Percentiles rank a stretch among this genome's conserved stretches.
These are phyloP conservation scores for Niebla homalea DNA, from an alignment of 495 filamentous ascomycete genomes.

Conservation along the genomic window DNA sequence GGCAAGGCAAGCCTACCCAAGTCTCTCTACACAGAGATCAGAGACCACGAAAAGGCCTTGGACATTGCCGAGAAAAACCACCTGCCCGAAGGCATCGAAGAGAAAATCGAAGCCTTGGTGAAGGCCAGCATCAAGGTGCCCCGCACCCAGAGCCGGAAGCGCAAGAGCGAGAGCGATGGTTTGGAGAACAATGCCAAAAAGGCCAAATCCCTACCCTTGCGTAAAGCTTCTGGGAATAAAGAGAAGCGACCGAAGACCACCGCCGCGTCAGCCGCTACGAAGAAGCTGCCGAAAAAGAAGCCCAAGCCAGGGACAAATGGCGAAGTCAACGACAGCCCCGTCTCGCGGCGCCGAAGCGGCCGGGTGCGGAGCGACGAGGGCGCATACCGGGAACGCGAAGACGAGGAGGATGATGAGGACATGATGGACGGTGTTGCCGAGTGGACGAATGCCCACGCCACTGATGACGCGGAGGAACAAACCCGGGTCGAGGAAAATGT, in stretches of 20 bases:
- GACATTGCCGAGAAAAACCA: conserved; percentile 73
- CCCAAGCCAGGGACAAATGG: conserved; percentile 21
- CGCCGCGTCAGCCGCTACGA: conserved; percentile 12
- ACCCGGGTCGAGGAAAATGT: conserved; percentile 1
- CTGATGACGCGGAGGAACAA: conserved; percentile 5
- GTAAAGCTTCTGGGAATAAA: conserved; percentile 26
- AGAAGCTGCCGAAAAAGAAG: conserved; percentile 27
- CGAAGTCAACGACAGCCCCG: conserved; percentile 20
- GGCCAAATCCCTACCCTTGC: conserved; percentile 24
- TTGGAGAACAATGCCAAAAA: conserved; percentile 29
- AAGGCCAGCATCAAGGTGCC: conserved; percentile 28
- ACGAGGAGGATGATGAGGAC: conserved; percentile 45
- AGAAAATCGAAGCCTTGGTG: conserved; percentile 56
- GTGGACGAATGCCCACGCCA: conserved; percentile 13
- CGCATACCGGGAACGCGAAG: conserved; percentile 42
- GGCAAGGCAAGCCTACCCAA: conserved; percentile 68
- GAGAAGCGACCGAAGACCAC: conserved; percentile 32
- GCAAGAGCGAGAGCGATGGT: conserved; percentile 30
- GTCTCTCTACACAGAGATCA: conserved; percentile 60
- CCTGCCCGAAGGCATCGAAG: conserved; percentile 70
- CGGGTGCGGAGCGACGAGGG: conserved; percentile 18
- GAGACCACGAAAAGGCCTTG: conserved; percentile 65
- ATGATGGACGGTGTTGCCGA: conserved; percentile 28
- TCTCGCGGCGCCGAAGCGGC: conserved; percentile 29
- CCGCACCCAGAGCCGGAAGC: conserved; percentile 30